Conservation (phyloP, 2,329 filamentous ascomycete genomes). For the Penicillium sp. region DNA sequence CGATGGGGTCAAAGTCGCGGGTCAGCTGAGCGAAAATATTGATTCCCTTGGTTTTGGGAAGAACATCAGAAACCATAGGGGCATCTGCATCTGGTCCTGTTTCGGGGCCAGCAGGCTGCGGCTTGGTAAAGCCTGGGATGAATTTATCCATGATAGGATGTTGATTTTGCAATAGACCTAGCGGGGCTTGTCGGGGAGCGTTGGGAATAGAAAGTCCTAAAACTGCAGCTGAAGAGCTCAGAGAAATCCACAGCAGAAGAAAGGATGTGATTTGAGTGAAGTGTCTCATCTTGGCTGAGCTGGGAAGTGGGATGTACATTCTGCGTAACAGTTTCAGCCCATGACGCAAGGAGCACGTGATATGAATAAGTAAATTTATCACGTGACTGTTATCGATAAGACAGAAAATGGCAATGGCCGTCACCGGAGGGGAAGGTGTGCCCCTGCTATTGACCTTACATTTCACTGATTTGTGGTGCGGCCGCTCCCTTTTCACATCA, state of each 20-base stretch:
- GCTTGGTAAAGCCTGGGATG: slow-evolving; percentile 23
- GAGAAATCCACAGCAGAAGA: slow-evolving; percentile 11
- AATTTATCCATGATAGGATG: slow-evolving; percentile 27
- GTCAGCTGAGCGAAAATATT: slow-evolving; percentile 82
- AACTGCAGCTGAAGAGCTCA: slow-evolving; percentile 11
- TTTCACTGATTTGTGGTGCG: slow-evolving; percentile 12
- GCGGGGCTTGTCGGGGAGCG: slow-evolving; percentile 9
- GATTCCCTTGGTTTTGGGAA: slow-evolving; percentile 74
- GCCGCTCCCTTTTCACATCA: slow-evolving; percentile 24
- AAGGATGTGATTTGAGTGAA: slow-evolving; percentile 7
- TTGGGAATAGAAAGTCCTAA: slow-evolving; percentile 10
- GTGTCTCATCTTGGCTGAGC: slow-evolving; percentile 17
- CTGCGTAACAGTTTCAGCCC: slow-evolving; percentile 1
- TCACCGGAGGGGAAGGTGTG: slow-evolving; percentile 4
- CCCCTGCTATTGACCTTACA: background rate
- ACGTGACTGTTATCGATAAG: slow-evolving; percentile 39
- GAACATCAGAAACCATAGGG: slow-evolving; percentile 78
- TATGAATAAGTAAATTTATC: slow-evolving; percentile 11
- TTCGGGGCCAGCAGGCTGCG: slow-evolving; percentile 15
- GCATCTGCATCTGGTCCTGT: slow-evolving; percentile 23
- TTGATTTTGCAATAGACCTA: slow-evolving; percentile 21
- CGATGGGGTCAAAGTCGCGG: slow-evolving; percentile 70
- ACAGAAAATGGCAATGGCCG: slow-evolving; percentile 21
- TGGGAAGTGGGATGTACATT: slow-evolving; percentile 4
- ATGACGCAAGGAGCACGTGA: slow-evolving; percentile 31